Evolutionary conservation across 371 early-diverging fungal genomes (phyloP).

Genomic region (Batrachochytrium dendrobatidis): DNA sequence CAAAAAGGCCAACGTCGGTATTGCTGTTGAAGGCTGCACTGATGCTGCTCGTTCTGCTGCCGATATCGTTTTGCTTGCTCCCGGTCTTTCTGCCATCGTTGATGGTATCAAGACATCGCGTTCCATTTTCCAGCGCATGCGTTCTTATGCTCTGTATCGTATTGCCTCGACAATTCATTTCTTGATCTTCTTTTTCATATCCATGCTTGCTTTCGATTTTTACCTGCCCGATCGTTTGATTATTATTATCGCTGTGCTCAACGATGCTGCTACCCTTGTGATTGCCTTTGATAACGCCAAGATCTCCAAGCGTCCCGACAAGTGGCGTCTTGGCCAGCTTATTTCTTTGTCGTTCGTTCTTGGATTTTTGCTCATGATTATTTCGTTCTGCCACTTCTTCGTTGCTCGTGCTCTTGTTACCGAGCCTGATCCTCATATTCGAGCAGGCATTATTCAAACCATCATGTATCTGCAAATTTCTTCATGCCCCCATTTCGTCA

Average conservation of each 20-base stretch:
- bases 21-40: slow-evolving; percentile 83
- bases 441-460: slow-evolving; percentile 19
- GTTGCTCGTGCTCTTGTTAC: slow-evolving; percentile 37
- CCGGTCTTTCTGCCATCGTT: slow-evolving; percentile 82
- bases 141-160: slow-evolving; percentile 86
- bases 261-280: slow-evolving; percentile 87
- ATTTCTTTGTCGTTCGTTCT: slow-evolving; percentile 68
- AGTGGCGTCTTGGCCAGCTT: slow-evolving; percentile 87
- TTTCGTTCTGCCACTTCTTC: slow-evolving; percentile 80
- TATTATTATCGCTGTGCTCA: slow-evolving; percentile 70
- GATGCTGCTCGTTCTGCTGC: slow-evolving; percentile 93
- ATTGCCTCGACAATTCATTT: slow-evolving; percentile 91
- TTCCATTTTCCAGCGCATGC: slow-evolving; percentile 89
- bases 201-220: slow-evolving; percentile 72
- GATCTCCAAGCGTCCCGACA: slow-evolving; percentile 79
- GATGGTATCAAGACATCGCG: slow-evolving; percentile 77
- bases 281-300: slow-evolving; percentile 86
- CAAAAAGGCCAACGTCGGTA: slow-evolving; percentile 85
- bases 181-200: slow-evolving; percentile 84
- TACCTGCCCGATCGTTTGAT: slow-evolving; percentile 72
- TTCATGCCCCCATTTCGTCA: slow-evolving; percentile 85
- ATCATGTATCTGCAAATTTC: slow-evolving; percentile 90
- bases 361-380: slow-evolving; percentile 59
- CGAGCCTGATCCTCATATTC: neutral
- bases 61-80: slow-evolving; percentile 86